A percentile compares a stretch with the other conserved stretches of the same genome.
Evolutionary conservation across 306 rosid genomes (phyloP).

Genomic region (Cicer judaicum): DNA sequence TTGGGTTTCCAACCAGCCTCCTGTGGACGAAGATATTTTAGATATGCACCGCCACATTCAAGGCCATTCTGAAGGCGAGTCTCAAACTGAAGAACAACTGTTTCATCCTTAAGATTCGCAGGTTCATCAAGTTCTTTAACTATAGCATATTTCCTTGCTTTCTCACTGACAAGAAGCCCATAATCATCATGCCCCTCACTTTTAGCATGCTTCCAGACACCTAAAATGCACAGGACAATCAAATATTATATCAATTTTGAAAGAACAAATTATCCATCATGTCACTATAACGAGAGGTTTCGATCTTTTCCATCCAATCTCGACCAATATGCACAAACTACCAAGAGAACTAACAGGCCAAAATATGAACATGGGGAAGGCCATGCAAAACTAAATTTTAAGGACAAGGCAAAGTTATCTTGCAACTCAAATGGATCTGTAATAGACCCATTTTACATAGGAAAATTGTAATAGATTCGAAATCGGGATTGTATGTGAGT

Average conservation of each 20-base stretch:
- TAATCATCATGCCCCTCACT: conserved; percentile 96
- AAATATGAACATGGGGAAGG: background rate
- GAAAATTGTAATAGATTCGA: background rate
- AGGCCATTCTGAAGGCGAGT: conserved; percentile 91
- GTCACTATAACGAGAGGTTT: conserved; percentile 2
- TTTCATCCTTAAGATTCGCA: conserved; percentile 68
- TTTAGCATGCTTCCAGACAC: conserved; percentile 84
- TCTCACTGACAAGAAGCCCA: conserved; percentile 91
- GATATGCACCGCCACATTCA: conserved; percentile 98
- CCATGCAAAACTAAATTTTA: conserved; percentile 3
- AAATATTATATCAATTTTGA: background rate
- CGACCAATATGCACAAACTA: background rate
- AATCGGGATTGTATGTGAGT: background rate
- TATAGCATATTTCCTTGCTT: conserved; percentile 88
- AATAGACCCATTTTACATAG: no score
- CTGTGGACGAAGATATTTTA: conserved; percentile 93
- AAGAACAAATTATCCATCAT: conserved; percentile 16
- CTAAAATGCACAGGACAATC: conserved; percentile 53
- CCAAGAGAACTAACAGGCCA: background rate
- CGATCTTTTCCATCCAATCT: background rate
- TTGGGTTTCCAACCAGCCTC: conserved; percentile 89
- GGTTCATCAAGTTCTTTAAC: conserved; percentile 76
- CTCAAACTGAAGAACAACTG: conserved; percentile 90
- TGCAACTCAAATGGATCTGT: no score
- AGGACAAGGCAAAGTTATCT: background rate